Base-by-base conservation (phyloP, 2,329 filamentous ascomycete species). In the Ampelomyces quisqualis region DNA sequence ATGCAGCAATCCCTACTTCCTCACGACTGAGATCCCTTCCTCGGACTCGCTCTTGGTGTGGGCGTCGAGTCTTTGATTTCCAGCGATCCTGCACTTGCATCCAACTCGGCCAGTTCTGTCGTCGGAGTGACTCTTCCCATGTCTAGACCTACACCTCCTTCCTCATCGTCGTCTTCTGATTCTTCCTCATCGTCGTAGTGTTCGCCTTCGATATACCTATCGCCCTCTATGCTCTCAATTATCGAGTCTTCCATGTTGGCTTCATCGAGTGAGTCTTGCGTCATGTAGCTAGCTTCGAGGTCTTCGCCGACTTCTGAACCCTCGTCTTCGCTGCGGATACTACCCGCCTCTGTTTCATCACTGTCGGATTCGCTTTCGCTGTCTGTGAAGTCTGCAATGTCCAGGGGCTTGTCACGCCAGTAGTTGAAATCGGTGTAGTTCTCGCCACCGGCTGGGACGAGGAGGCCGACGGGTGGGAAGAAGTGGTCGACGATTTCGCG, bases 381-480 rank as follows among this genome's bases (percentile, higher is more conserved):
- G 37, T 86, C 86, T 1, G 87, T 90, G 57, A 97, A 97, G 38
- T 95, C 88, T 28, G 90, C 87, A 18, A 96, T 71, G 35, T 95
- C 89, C 11, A 91, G 77, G 2, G 90, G 88, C 33, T 79, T 78
- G 48, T 95, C 86, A 48, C 94, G 80, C 93, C 93, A 98, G 71
- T 95, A 98, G 42, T 84, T 91, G 70, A 98, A 98, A 65, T 98
- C 93, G 0, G 93, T 98, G 62, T 88, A 98, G 42, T 95, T 86
- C 65, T 97, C 93, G 9, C 90, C 91, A 14, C 90, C 91, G 30
- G 87, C 86, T 58, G 87, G 89, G 13, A 96, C 84, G 20, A 98
- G 77, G 18, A 90, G 84, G 49, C 85, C 88, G 9, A 95, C 85
- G 2, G 94, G 89, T 5, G 93, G 93, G 68, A 98, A 98, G 73